These are phyloP conservation scores for Colletotrichum tanaceti DNA, from an alignment of 2,329 filamentous ascomycete genomes.

Conservation along the genomic window DNA sequence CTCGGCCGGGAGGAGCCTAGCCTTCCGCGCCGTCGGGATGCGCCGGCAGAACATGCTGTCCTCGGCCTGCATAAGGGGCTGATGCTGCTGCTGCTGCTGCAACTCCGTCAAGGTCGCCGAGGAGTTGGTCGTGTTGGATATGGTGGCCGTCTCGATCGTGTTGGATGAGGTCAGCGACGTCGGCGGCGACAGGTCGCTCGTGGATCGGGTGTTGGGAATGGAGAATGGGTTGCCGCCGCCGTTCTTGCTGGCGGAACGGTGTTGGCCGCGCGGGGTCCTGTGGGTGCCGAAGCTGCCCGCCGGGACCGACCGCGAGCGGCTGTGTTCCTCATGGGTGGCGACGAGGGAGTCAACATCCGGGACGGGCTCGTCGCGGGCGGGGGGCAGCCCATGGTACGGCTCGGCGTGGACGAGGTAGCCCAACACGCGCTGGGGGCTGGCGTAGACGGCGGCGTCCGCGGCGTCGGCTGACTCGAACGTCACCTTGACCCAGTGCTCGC, in stretches of 20 bases:
- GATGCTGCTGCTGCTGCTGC: constrained; percentile 15
- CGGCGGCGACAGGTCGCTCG: constrained; percentile 53
- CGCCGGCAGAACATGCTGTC: constrained; percentile 66
- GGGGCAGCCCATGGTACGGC: constrained; percentile 73
- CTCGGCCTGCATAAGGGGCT: constrained; percentile 45
- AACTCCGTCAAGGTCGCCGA: constrained; percentile 57
- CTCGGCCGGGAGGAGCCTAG: constrained; percentile 73
- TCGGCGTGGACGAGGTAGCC: constrained; percentile 79
- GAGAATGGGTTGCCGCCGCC: constrained; percentile 51
- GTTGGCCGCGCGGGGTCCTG: constrained; percentile 44
- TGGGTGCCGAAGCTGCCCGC: constrained; percentile 42
- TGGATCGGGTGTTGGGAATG: constrained; percentile 51
- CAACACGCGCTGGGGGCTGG: constrained; percentile 77
- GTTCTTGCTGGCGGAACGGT: constrained; percentile 43
- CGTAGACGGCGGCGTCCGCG: constrained; percentile 75
- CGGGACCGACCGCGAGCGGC: constrained; percentile 53
- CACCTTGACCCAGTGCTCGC: constrained; percentile 91
- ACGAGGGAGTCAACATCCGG: constrained; percentile 60
- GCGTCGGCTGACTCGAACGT: constrained; percentile 81
- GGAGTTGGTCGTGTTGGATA: constrained; percentile 53
- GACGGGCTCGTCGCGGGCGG: constrained; percentile 72
- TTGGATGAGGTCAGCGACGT: constrained; percentile 64
- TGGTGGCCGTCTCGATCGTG: constrained; percentile 68
- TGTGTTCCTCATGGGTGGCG: constrained; percentile 48
- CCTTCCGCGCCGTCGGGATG: constrained; percentile 75